phyloP scores from a whole-genome alignment of 176 grass and related monocot genomes.

The Zea luxurians region DNA sequence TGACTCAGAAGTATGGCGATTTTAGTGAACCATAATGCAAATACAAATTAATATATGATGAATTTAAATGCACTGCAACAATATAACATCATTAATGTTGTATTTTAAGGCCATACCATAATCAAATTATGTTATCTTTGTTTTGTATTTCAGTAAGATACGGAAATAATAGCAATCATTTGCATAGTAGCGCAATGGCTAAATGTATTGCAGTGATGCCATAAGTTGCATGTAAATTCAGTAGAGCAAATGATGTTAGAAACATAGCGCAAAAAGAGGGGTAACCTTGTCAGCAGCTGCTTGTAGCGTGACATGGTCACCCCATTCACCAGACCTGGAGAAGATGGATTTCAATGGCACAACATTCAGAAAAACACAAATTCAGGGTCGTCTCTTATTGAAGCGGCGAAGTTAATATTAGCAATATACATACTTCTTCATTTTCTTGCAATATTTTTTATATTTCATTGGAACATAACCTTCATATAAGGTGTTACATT shows the following conservation, averaged over 20 bases:
- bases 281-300: no score
- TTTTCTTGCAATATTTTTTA: slow-evolving; percentile 94
- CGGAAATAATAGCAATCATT: background rate
- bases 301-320: slow-evolving; percentile 73
- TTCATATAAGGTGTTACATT: slow-evolving; percentile 72
- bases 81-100: no score
- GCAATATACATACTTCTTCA: slow-evolving; percentile 79
- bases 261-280: no score
- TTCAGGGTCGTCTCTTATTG: slow-evolving; percentile 8
- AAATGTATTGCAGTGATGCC: background rate
- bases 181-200: slow-evolving; percentile 7
- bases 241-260: no score
- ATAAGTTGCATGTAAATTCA: background rate
- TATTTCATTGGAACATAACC: slow-evolving; percentile 97
- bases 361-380: background rate
- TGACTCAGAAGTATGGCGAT: background rate
- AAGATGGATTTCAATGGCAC: slow-evolving; percentile 6
- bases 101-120: no score
- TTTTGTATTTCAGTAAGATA: no score
- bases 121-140: no score
- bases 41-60: background rate
- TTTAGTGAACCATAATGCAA: slow-evolving; percentile 19
- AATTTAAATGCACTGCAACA: slow-evolving; percentile 15
- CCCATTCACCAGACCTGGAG: slow-evolving; percentile 89
- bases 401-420: slow-evolving; percentile 24